phyloP scores from a whole-genome alignment of 1,139 yeast genomes.

The Candida mesenterica region DNA sequence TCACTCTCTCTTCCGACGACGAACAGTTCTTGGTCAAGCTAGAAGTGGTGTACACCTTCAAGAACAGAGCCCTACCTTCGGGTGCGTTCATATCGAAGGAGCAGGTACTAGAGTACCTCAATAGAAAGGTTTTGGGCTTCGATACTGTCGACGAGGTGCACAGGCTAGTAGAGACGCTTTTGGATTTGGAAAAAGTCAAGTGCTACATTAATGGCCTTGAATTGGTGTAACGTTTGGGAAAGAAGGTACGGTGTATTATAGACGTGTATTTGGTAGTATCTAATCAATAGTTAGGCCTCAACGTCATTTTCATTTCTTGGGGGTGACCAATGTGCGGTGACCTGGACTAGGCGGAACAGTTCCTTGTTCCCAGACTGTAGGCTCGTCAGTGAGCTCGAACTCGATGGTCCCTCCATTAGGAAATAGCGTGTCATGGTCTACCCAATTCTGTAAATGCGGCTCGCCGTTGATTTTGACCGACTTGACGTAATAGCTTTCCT shows the following conservation, averaged over 20 bases:
- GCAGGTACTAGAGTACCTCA: constrained; percentile 11
- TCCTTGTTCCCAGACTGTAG: constrained; percentile 26
- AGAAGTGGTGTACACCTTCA: constrained; percentile 6
- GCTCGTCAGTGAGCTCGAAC: constrained; percentile 25
- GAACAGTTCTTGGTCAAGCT: constrained; percentile 1
- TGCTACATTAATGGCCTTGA: constrained; percentile 13
- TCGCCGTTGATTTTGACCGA: not conserved
- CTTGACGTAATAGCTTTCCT: constrained; percentile 11
- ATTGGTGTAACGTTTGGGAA: constrained; percentile 7
- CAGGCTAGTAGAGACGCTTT: constrained; percentile 4
- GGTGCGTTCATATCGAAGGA: constrained; percentile 9
- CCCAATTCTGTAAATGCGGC: not conserved
- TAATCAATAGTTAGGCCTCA: constrained; percentile 1
- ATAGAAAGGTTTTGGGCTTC: constrained; percentile 7
- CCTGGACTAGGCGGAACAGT: constrained; percentile 21
- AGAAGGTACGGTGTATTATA: no score
- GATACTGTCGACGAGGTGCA: constrained; percentile 8
- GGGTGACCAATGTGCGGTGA: not conserved
- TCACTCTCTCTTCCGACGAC: not conserved
- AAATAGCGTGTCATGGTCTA: constrained; percentile 32
- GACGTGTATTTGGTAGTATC: no score
- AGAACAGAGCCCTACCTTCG: constrained; percentile 1
- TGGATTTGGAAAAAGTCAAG: constrained; percentile 7
- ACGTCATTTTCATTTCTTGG: not conserved
- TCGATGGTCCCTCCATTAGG: constrained; percentile 26